A percentile compares a stretch with the other conserved stretches of the same genome.
Evolutionary conservation across 495 filamentous ascomycete species (phyloP).

Genomic region (Neurospora discreta): DNA sequence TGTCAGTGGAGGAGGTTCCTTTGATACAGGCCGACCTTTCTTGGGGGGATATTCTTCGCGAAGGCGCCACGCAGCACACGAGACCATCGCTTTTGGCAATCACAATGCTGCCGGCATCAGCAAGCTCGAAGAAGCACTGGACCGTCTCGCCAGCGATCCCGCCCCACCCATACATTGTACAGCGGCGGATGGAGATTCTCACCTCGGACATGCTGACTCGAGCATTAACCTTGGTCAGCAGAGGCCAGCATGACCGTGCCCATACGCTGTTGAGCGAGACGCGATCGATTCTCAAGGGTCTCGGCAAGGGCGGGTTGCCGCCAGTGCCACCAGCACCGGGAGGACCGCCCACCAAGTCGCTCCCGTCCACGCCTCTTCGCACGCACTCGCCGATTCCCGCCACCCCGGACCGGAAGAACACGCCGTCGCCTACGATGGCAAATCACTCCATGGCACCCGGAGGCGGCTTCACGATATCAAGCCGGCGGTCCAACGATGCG

Average conservation of each 20-base stretch:
- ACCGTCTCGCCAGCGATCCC: slow-evolving; percentile 76
- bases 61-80: slow-evolving; percentile 78
- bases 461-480: not conserved
- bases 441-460: slow-evolving; percentile 28
- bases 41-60: slow-evolving; percentile 89
- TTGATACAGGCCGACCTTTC: slow-evolving; percentile 90
- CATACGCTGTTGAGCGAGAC: slow-evolving; percentile 88
- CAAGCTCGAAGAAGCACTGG: slow-evolving; percentile 49
- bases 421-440: slow-evolving; percentile 39
- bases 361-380: slow-evolving; percentile 35
- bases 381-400: slow-evolving; percentile 32
- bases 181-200: slow-evolving; percentile 93
- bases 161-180: slow-evolving; percentile 89
- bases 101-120: slow-evolving; percentile 81
- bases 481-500: slow-evolving; percentile 31
- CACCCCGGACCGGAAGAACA: slow-evolving; percentile 38
- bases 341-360: slow-evolving; percentile 27
- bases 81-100: slow-evolving; percentile 92
- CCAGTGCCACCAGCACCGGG: slow-evolving; percentile 47
- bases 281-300: slow-evolving; percentile 85
- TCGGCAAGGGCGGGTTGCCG: slow-evolving; percentile 89
- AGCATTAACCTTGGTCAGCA: slow-evolving; percentile 80
- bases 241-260: slow-evolving; percentile 86
- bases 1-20: slow-evolving; percentile 90
- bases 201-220: slow-evolving; percentile 97